These are phyloP conservation scores for Hymenoscyphus scutula DNA, from an alignment of 2,329 filamentous ascomycete genomes.

Conservation along the genomic window DNA sequence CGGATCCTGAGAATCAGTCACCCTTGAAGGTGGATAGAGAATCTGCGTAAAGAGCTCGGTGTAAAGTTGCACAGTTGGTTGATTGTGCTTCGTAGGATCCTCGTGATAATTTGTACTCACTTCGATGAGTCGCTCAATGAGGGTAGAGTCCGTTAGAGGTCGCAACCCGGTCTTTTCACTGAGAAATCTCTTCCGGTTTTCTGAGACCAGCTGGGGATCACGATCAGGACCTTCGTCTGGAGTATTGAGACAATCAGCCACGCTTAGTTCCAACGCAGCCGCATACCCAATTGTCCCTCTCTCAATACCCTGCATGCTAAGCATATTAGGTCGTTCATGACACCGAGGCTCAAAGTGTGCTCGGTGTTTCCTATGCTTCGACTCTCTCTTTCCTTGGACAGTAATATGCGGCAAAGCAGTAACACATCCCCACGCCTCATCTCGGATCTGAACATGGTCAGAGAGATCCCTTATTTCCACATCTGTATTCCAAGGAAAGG, in stretches of 20 bases:
- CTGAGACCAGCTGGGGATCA: conserved; percentile 19
- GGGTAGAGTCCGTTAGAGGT: conserved; percentile 54
- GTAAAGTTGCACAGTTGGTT: conserved; percentile 56
- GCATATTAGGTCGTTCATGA: conserved; percentile 58
- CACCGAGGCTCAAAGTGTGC: conserved; percentile 34
- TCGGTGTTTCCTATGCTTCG: conserved; percentile 29
- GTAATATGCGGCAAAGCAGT: conserved; percentile 64
- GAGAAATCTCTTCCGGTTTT: conserved; percentile 29
- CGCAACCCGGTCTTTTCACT: conserved; percentile 44
- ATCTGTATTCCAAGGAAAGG: conserved; percentile 65
- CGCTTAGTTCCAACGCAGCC: conserved; percentile 63
- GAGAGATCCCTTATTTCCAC: conserved; percentile 60
- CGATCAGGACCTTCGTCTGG: background rate
- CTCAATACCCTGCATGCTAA: conserved; percentile 69
- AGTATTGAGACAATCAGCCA: conserved; percentile 56
- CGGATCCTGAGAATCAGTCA: conserved; percentile 56
- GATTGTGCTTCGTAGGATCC: conserved; percentile 48
- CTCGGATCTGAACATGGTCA: conserved; percentile 62
- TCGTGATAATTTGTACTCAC: conserved; percentile 56
- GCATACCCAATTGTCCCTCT: conserved; percentile 69
- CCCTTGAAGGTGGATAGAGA: conserved; percentile 54
- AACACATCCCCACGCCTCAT: conserved; percentile 60
- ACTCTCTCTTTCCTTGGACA: conserved; percentile 46
- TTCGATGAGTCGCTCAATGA: conserved; percentile 54
- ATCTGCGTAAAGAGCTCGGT: conserved; percentile 60